These are phyloP conservation scores for Chlorella sorokiniana DNA, from an alignment of 139 green algal genomes.

Conservation along the genomic window DNA sequence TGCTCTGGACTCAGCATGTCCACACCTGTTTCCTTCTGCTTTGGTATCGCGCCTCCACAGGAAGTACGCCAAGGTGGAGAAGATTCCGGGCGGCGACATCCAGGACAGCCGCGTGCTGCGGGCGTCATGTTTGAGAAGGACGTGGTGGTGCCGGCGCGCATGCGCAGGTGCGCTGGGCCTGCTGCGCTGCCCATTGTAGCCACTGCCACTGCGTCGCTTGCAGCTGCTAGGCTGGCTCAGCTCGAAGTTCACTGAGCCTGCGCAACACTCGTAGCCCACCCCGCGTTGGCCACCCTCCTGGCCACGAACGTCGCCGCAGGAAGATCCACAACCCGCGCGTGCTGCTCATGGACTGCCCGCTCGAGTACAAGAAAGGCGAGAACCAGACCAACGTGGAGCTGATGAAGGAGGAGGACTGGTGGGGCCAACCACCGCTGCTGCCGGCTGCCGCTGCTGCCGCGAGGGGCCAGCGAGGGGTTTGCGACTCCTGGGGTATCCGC, in stretches of 20 bases:
- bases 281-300: not conserved
- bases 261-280: no score
- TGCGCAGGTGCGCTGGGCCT: constrained; percentile 66
- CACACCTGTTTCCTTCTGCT: not conserved
- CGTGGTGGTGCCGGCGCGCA: constrained; percentile 93
- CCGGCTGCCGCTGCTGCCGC: no score
- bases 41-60: not conserved
- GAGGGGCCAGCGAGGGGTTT: no score
- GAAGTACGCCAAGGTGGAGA: constrained; percentile 89
- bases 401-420: constrained; percentile 96
- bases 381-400: constrained; percentile 99
- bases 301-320: not conserved
- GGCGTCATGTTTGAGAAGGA: constrained; percentile 99
- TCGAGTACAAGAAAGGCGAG: constrained; percentile 99
- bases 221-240: not conserved
- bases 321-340: constrained; percentile 94
- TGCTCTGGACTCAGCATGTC: not conserved
- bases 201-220: not conserved
- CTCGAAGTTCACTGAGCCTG: not conserved
- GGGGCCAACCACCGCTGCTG: no score
- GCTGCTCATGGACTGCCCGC: constrained; percentile 96
- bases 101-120: constrained; percentile 86
- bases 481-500: no score
- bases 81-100: constrained; percentile 89
- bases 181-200: not conserved